Evolutionary conservation across 257 asterid species (phyloP).

Genomic region (Handroanthus guayacan): DNA sequence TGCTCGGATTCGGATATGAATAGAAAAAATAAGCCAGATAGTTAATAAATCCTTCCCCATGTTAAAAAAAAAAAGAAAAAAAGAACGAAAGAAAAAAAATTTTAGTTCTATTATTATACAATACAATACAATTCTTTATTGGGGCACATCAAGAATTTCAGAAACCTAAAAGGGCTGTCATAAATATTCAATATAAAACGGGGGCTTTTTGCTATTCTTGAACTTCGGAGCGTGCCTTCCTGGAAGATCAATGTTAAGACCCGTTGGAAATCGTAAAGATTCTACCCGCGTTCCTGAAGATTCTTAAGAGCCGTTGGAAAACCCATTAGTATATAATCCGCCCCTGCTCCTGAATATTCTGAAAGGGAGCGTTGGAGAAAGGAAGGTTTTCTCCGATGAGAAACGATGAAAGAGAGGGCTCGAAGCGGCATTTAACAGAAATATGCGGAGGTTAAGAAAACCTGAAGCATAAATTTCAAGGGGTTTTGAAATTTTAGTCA

Average conservation of each 20-base stretch:
- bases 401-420: constrained; percentile 29
- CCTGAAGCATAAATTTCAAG: constrained; percentile 41
- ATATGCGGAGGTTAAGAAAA: constrained; percentile 32
- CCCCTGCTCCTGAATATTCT: constrained; percentile 16
- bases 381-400: constrained; percentile 29
- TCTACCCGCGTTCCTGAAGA: no score
- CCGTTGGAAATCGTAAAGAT: no score
- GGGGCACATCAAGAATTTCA: no score
- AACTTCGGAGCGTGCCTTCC: neutral
- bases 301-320: neutral
- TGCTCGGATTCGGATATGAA: no score
- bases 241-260: neutral
- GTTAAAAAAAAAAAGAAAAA: no score
- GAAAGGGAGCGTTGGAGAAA: constrained; percentile 27
- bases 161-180: neutral
- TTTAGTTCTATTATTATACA: no score
- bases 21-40: no score
- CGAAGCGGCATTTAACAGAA: constrained; percentile 42
- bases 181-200: neutral
- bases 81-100: no score
- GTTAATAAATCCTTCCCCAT: no score
- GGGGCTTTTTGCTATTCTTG: constrained; percentile 17
- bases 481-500: constrained; percentile 24
- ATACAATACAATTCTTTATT: no score
- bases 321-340: constrained; percentile 39